Evolutionary conservation across 352 stramenopile species (phyloP).

Genomic region (Pythium dissotocum): DNA sequence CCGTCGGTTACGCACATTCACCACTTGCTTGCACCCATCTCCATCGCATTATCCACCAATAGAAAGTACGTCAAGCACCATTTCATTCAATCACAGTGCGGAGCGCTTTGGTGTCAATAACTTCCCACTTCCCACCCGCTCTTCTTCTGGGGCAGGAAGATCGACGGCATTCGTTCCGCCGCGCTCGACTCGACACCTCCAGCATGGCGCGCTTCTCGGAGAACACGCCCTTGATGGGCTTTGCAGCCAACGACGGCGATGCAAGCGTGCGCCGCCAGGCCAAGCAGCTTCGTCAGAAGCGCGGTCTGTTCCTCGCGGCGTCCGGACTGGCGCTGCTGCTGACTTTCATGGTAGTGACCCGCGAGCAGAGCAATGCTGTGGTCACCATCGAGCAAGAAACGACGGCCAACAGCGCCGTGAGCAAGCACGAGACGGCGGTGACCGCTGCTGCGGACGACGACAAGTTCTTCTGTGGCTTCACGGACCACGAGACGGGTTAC

Average conservation of each 20-base stretch:
- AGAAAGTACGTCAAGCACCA: not conserved
- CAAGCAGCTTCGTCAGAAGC: not conserved
- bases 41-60: conserved; percentile 3
- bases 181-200: not conserved
- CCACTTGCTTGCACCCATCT: not conserved
- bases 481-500: conserved; percentile 51
- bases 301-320: conserved; percentile 25
- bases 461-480: conserved; percentile 37
- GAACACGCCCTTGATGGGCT: conserved; percentile 20
- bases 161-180: conserved; percentile 9
- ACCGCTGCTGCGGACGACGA: not conserved
- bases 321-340: conserved; percentile 37
- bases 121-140: not conserved
- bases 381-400: not conserved
- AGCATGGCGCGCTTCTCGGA: conserved; percentile 19
- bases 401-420: conserved; percentile 1
- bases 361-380: conserved; percentile 15
- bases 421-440: not conserved
- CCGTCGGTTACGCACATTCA: not conserved
- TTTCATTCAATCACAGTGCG: not conserved
- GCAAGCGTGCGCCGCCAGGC: not conserved
- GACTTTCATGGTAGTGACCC: conserved; percentile 35
- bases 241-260: not conserved
- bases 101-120: not conserved
- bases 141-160: conserved; percentile 3